A percentile compares a stretch with the other conserved stretches of the same genome.
phyloP scores from a whole-genome alignment of 192 early-diverging fungal genomes.

The Backusella macrospora region DNA sequence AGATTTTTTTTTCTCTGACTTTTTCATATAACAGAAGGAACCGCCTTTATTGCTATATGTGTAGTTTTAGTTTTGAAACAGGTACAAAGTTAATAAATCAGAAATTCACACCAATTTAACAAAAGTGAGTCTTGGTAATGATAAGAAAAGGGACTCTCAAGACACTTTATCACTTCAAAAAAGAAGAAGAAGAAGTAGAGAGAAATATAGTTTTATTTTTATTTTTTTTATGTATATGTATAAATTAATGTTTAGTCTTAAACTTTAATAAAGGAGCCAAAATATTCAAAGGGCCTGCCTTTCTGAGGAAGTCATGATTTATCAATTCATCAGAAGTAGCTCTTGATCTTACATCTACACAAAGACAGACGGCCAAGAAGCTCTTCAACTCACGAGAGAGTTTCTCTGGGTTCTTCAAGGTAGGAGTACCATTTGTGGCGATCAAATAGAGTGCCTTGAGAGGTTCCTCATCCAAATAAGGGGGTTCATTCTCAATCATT shows the following conservation, averaged over 20 bases:
- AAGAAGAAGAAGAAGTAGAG: neutral
- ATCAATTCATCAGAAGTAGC: conserved; percentile 78
- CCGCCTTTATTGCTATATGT: no score
- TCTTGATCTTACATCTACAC: conserved; percentile 85
- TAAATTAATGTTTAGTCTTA: conserved; percentile 30
- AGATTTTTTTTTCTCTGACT: no score
- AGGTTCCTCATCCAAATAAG: conserved; percentile 93
- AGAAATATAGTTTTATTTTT: neutral
- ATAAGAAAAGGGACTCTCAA: no score
- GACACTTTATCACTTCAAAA: no score
- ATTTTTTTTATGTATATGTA: neutral
- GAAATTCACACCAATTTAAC: no score
- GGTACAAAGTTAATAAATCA: no score
- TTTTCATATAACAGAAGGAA: no score
- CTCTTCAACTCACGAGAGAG: conserved; percentile 78
- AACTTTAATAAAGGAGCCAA: conserved; percentile 67
- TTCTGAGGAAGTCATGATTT: conserved; percentile 75
- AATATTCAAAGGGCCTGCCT: conserved; percentile 59
- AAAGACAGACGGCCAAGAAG: conserved; percentile 84
- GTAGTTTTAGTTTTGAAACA: no score
- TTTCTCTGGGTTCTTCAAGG: conserved; percentile 81
- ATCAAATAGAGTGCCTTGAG: conserved; percentile 92
- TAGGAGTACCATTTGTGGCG: conserved; percentile 95
- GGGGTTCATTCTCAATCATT: conserved; percentile 96
- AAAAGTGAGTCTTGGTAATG: no score